phyloP scores from a whole-genome alignment of 1,284 basidiomycete genomes.

The Vanrija sp. region DNA sequence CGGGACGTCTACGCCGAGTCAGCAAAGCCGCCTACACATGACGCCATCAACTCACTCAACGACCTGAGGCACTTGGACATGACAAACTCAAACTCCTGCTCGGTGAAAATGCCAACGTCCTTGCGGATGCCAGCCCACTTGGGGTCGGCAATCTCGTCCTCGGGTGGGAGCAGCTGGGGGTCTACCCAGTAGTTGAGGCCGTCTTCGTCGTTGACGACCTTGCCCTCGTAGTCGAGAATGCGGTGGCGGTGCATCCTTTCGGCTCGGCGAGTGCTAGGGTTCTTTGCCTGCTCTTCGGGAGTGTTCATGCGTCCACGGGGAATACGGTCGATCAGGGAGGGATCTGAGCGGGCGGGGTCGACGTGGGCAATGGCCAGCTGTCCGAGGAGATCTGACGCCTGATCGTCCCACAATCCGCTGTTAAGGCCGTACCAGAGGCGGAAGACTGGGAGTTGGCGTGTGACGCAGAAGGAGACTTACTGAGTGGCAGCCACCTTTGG shows the following conservation, averaged over 20 bases:
- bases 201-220: constrained; percentile 56
- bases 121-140: constrained; percentile 74
- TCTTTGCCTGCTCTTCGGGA: constrained; percentile 33
- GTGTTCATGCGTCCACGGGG: constrained; percentile 49
- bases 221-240: constrained; percentile 33
- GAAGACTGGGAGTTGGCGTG: constrained; percentile 53
- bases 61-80: constrained; percentile 82
- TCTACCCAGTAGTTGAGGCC: constrained; percentile 47
- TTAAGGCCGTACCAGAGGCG: constrained; percentile 77
- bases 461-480: constrained; percentile 22
- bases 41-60: constrained; percentile 63
- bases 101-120: constrained; percentile 82
- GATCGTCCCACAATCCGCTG: constrained; percentile 76
- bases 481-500: constrained; percentile 72
- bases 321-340: constrained; percentile 59
- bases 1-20: constrained; percentile 52
- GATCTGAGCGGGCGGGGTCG: constrained; percentile 68
- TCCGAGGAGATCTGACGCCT: constrained; percentile 65
- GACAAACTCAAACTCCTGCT: constrained; percentile 78
- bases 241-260: constrained; percentile 29
- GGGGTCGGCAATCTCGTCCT: constrained; percentile 60
- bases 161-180: constrained; percentile 37
- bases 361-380: constrained; percentile 69
- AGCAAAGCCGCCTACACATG: background rate
- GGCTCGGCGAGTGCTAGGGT: constrained; percentile 24